Evolutionary conservation across 1,284 basidiomycete species (phyloP).

Genomic region (Microbotryum violaceum): DNA sequence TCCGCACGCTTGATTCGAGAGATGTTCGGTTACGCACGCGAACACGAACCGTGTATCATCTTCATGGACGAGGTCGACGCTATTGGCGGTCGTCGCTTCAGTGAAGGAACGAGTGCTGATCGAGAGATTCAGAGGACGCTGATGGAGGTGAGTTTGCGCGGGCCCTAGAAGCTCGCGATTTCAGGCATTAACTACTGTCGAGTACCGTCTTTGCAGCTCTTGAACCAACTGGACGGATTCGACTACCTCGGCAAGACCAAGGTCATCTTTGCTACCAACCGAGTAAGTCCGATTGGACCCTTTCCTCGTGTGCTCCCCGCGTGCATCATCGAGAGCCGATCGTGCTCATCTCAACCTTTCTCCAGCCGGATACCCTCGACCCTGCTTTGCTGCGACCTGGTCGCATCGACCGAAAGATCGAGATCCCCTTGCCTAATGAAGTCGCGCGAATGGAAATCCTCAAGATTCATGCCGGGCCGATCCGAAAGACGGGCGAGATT

Average conservation of each 20-base stretch:
- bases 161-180: too few relatives aligned
- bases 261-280: slow-evolving; percentile 97
- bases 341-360: too few relatives aligned
- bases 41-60: slow-evolving; percentile 98
- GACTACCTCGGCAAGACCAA: slow-evolving; percentile 93
- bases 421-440: slow-evolving; percentile 96
- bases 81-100: slow-evolving; percentile 90
- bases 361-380: slow-evolving; percentile 81
- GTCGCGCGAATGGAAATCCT: slow-evolving; percentile 89
- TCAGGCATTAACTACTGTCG: background rate
- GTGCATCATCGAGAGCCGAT: background rate
- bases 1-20: slow-evolving; percentile 88
- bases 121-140: slow-evolving; percentile 97
- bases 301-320: too few relatives aligned
- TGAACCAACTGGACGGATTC: slow-evolving; percentile 99
- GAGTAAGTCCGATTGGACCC: slow-evolving; percentile 38
- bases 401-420: slow-evolving; percentile 94
- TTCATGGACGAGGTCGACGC: slow-evolving; percentile 99
- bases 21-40: slow-evolving; percentile 96
- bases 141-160: slow-evolving; percentile 68
- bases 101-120: slow-evolving; percentile 96
- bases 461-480: slow-evolving; percentile 91
- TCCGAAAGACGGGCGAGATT: slow-evolving; percentile 90
- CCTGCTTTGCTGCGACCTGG: slow-evolving; percentile 94
- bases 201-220: slow-evolving; percentile 51